phyloP scores from a whole-genome alignment of 805 yeast genomes.

The Yarrowia sp. region DNA sequence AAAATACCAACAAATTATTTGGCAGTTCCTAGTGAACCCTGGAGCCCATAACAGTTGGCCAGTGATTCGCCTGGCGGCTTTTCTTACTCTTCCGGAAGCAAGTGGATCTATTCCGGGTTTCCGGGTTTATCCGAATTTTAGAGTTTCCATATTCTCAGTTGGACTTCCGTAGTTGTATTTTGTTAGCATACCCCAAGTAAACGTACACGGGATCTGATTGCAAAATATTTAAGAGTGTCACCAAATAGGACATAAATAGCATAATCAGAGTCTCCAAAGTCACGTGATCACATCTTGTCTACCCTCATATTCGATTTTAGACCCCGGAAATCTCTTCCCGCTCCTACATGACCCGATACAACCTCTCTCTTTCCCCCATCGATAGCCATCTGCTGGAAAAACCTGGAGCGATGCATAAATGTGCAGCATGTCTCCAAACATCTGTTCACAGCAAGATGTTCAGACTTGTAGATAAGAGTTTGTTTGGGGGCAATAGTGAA shows the following conservation, averaged over 20 bases:
- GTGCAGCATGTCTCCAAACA: not conserved
- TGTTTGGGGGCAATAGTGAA: not conserved
- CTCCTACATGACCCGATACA: no score
- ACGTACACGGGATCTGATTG: no score
- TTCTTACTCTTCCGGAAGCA: not conserved
- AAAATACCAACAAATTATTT: no score
- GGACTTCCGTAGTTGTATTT: not conserved
- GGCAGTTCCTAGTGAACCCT: no score
- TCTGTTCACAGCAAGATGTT: not conserved
- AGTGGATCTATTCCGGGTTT: not conserved
- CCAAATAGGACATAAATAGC: no score
- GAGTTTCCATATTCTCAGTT: not conserved
- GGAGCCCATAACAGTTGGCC: no score
- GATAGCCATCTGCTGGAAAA: not conserved
- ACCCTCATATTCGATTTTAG: no score
- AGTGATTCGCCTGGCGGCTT: no score
- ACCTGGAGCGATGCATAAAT: not conserved
- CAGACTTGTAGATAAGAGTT: not conserved
- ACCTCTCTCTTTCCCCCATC: not conserved
- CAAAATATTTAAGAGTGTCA: no score
- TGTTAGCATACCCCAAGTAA: not conserved
- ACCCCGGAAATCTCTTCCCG: no score
- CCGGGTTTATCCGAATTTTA: slow-evolving; percentile 4
- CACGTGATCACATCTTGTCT: no score
- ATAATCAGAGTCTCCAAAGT: no score